A percentile compares a stretch with the other conserved stretches of the same genome.
These are phyloP conservation scores for Astrothelium macrocarpum DNA, from an alignment of 495 filamentous ascomycete genomes.

Conservation along the genomic window DNA sequence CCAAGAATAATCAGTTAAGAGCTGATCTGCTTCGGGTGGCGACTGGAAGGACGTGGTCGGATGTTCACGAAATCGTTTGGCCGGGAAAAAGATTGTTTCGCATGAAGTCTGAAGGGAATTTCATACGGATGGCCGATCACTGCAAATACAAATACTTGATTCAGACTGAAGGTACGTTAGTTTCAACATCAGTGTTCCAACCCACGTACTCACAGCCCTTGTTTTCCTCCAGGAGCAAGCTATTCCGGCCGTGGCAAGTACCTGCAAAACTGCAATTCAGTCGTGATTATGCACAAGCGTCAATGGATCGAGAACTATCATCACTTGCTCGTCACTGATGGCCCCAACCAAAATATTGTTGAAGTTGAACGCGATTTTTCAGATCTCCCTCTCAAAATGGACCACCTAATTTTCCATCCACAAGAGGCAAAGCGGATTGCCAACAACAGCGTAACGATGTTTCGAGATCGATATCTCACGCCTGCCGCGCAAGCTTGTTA, in stretches of 20 bases:
- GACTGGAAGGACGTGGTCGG: slow-evolving; percentile 20
- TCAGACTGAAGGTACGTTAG: slow-evolving; percentile 23
- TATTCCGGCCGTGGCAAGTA: slow-evolving; percentile 27
- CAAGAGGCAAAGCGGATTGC: slow-evolving; percentile 17
- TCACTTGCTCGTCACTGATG: slow-evolving; percentile 20
- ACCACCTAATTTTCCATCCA: slow-evolving; percentile 12
- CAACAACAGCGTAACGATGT: slow-evolving; percentile 18
- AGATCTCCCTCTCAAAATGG: slow-evolving; percentile 21
- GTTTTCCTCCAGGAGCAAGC: slow-evolving; percentile 2
- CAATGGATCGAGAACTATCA: slow-evolving; percentile 19
- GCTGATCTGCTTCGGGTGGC: slow-evolving; percentile 13
- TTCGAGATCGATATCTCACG: slow-evolving; percentile 28
- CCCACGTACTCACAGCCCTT: background rate
- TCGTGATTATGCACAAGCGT: slow-evolving; percentile 19
- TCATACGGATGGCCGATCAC: slow-evolving; percentile 19
- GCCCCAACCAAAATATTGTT: slow-evolving; percentile 23
- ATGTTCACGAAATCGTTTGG: slow-evolving; percentile 15
- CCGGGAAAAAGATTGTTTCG: background rate
- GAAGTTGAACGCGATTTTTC: slow-evolving; percentile 23
- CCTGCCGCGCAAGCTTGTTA: slow-evolving; percentile 27
- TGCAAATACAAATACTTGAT: slow-evolving; percentile 23
- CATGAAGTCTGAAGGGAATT: background rate
- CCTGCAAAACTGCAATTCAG: slow-evolving; percentile 24
- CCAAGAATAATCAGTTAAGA: slow-evolving; percentile 12
- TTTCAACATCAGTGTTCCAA: too few species aligned